Evolutionary conservation across 495 filamentous ascomycete species (phyloP), one percentile per base, ranked within the genome.

Genomic region (Penicillium bovifimosum): DNA sequence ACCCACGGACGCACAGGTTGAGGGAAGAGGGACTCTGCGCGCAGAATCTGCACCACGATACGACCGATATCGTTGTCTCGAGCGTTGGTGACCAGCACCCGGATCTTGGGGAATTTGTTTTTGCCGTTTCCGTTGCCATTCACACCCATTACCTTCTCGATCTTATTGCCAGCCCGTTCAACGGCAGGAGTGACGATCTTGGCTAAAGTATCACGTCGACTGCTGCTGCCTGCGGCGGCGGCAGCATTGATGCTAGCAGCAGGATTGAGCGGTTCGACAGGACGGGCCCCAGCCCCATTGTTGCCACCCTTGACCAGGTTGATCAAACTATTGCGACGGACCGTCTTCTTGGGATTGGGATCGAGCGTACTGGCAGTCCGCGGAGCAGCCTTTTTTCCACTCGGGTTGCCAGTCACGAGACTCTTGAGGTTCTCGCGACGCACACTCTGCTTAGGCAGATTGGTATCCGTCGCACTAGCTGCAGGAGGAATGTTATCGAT

Each of bases 21-120:
- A n/a, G 68, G 54, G 53, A 73, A 75, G 0, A 75, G 50, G 14
- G 60, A 56, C 1, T 56, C 54, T 9, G 68, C 58, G 26, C 70
- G 63, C 14, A 76, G 65, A 13, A 76, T 55, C 11, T 69, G 66
- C 18, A 76, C 54, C 0, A 61, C 62, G n/a, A 74, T 62, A 3
- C 59, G 59, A 17, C 66, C 73, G 8, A 75, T 66, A 31, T 74
- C 73, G 43, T 53, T 71, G 24, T 62, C 55, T 9, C 54, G 59
- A 5, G 70, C 66, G 36, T 74, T 74, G 26, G 73, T 73, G 18
- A 76, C 56, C 6, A 75, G 62, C 3, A 71, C 57, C 7, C 73
- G 64, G 46, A 68, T 47, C 16, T 47, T 53, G 8, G 40, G 24
- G 13, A 26, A 41, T 20, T 59, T 59, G n/a, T 51, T 49, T 32